Conservation (phyloP, 495 filamentous ascomycete species). For the Apiosordaria backusii region DNA sequence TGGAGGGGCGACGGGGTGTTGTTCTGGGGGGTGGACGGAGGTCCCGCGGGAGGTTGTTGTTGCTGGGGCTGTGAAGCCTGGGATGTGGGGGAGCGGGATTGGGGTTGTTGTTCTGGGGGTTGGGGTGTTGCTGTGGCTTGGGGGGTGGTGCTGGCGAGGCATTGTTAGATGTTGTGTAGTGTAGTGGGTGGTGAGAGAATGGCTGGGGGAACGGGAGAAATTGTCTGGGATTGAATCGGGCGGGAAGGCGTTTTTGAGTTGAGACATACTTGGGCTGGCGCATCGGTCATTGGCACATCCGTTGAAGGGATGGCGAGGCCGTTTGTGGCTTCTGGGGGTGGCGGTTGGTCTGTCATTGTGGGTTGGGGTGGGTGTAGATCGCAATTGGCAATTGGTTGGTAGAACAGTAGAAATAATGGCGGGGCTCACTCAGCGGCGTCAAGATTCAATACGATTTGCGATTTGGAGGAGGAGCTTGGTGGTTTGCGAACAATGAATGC, state of each 20-base stretch:
- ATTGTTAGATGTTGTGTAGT: not conserved
- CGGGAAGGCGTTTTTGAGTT: not conserved
- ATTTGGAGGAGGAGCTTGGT: not conserved
- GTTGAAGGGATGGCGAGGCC: not conserved
- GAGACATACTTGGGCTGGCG: slow-evolving; percentile 23
- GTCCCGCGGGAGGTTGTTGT: slow-evolving; percentile 43
- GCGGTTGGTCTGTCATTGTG: not conserved
- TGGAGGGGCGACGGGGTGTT: not conserved
- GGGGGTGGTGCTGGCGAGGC: not conserved
- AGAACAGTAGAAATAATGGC: no score
- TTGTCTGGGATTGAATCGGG: not conserved
- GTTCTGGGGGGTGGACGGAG: slow-evolving; percentile 43
- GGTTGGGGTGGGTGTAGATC: not conserved
- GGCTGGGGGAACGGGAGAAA: not conserved
- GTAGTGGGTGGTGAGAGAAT: not conserved
- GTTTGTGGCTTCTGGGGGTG: not conserved
- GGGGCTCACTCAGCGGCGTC: not conserved
- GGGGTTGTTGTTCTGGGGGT: slow-evolving; percentile 14
- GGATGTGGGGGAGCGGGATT: slow-evolving; percentile 5
- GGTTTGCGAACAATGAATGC: not conserved
- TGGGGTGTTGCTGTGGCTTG: slow-evolving; percentile 15
- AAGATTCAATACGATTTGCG: not conserved
- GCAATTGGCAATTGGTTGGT: not conserved
- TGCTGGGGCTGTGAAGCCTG: slow-evolving; percentile 24
- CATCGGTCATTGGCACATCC: slow-evolving; percentile 34